A percentile compares a stretch with the other conserved stretches of the same genome.
Conservation (phyloP, 192 early-diverging fungal species). For the Backusella australiensis region DNA sequence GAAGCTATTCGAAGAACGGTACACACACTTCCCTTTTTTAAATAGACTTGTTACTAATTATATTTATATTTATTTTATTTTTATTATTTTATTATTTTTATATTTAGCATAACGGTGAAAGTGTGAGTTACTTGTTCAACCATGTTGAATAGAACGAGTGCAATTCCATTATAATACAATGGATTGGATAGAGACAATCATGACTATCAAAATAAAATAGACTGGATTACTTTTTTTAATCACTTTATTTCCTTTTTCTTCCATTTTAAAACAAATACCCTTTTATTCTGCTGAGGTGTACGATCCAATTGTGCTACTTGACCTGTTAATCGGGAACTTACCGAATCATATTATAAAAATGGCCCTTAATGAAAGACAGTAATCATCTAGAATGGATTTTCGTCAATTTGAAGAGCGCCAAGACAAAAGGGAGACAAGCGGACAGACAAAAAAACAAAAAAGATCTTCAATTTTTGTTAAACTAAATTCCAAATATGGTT, state of each 20-base stretch:
- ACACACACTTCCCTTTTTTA: conserved; percentile 1
- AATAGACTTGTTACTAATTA: conserved; percentile 1
- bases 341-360: background rate
- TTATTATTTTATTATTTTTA: background rate
- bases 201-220: background rate
- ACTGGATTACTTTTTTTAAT: background rate
- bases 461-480: conserved; percentile 1
- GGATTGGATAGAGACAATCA: background rate
- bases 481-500: background rate
- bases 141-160: conserved; percentile 22
- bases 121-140: conserved; percentile 33
- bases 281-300: background rate
- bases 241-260: background rate
- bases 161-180: background rate
- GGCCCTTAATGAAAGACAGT: background rate
- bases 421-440: background rate
- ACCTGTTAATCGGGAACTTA: background rate
- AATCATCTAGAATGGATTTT: background rate
- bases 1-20: conserved; percentile 79
- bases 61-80: background rate
- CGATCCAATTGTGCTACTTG: background rate
- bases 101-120: conserved; percentile 37
- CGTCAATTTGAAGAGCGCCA: background rate
- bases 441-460: background rate
- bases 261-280: background rate